Conservation (phyloP, 192 early-diverging fungal genomes). For the Jimgerdemannia lactiflua region DNA sequence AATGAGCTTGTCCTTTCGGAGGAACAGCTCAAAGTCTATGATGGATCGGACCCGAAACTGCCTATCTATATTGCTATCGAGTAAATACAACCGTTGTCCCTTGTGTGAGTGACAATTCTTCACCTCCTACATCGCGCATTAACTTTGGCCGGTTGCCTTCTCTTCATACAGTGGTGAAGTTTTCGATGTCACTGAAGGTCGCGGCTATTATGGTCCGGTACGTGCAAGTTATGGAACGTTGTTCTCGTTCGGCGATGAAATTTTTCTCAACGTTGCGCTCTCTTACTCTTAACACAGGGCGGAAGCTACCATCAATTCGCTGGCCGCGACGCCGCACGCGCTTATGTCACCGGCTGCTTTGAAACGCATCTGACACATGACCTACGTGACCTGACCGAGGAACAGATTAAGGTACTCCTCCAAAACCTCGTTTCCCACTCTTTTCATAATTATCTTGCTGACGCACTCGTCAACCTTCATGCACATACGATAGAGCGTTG, state of each 20-base stretch:
- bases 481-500: conserved; percentile 46
- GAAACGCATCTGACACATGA: conserved; percentile 93
- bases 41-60: conserved; percentile 76
- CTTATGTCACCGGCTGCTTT: conserved; percentile 96
- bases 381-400: conserved; percentile 74
- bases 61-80: conserved; percentile 91
- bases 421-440: not conserved
- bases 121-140: conserved; percentile 1
- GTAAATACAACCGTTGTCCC: conserved; percentile 43
- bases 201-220: conserved; percentile 77
- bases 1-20: conserved; percentile 66
- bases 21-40: conserved; percentile 75
- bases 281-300: conserved; percentile 28
- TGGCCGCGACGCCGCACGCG: conserved; percentile 89
- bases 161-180: conserved; percentile 87
- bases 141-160: conserved; percentile 5
- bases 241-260: not conserved
- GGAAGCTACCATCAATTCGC: conserved; percentile 87
- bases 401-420: conserved; percentile 65
- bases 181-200: conserved; percentile 86
- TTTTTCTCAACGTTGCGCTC: conserved; percentile 1
- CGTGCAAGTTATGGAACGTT: not conserved
- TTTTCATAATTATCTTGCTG: not conserved
- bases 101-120: too few species aligned
- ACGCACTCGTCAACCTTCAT: not conserved